Conservation (phyloP, 176 grass and related monocot species). For the Dactylis glomerata region DNA sequence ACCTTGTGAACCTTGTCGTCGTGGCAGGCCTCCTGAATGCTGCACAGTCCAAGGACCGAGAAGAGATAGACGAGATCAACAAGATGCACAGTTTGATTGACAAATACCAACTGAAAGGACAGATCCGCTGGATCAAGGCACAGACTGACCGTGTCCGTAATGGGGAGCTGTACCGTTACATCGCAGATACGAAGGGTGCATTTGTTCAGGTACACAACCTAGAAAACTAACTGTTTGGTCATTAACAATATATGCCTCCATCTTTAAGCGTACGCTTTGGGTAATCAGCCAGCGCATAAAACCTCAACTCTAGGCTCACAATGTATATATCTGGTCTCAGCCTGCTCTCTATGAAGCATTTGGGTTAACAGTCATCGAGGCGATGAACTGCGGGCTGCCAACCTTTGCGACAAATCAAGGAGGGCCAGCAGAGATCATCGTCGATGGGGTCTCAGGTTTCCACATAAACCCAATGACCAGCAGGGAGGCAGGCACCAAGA, state of each 20-base stretch:
- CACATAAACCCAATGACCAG: slow-evolving; percentile 83
- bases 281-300: neutral
- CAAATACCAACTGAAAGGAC: slow-evolving; percentile 76
- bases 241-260: neutral
- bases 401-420: slow-evolving; percentile 93
- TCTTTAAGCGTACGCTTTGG: neutral
- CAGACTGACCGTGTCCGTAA: slow-evolving; percentile 87
- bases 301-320: neutral
- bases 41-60: slow-evolving; percentile 87
- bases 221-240: neutral
- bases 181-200: slow-evolving; percentile 87
- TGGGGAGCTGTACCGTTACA: slow-evolving; percentile 86
- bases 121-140: slow-evolving; percentile 86
- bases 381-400: slow-evolving; percentile 91
- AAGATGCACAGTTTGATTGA: slow-evolving; percentile 88
- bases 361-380: slow-evolving; percentile 92
- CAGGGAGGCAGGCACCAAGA: slow-evolving; percentile 71
- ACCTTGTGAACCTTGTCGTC: slow-evolving; percentile 76
- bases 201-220: slow-evolving; percentile 76
- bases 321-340: slow-evolving; percentile 38
- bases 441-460: slow-evolving; percentile 85
- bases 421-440: slow-evolving; percentile 92
- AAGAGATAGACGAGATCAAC: slow-evolving; percentile 97
- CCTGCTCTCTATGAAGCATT: slow-evolving; percentile 98
- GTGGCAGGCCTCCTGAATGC: slow-evolving; percentile 84